Conservation (phyloP, 2,329 filamentous ascomycete species). For the Talaromyces verruculosus region DNA sequence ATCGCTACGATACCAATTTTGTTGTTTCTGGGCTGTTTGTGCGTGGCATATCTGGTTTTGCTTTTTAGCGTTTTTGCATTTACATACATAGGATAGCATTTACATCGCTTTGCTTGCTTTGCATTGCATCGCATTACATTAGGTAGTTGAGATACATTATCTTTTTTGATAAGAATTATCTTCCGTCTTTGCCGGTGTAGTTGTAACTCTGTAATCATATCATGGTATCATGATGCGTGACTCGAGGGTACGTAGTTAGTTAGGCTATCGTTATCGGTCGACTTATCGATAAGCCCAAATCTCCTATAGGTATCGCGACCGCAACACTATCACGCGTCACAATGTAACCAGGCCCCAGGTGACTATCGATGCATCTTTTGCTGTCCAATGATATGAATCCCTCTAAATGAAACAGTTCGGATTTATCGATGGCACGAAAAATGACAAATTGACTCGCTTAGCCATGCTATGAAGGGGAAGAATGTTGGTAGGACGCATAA, state of each 20-base stretch:
- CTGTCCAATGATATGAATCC: background rate
- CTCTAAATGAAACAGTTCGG: background rate
- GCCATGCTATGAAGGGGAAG: background rate
- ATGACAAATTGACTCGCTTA: background rate
- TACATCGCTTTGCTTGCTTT: background rate
- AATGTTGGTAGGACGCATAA: background rate
- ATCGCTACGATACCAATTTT: conserved; percentile 14
- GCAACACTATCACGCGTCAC: background rate
- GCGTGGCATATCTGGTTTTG: conserved; percentile 4
- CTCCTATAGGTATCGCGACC: no score
- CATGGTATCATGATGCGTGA: background rate
- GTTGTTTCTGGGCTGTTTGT: background rate
- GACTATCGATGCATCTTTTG: background rate
- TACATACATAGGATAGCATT: conserved; percentile 9
- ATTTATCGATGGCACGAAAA: background rate
- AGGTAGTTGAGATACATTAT: conserved; percentile 1
- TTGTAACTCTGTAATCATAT: background rate
- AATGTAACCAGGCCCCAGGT: background rate
- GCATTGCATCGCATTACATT: conserved; percentile 4
- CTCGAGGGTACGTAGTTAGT: no score
- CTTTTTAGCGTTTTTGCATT: conserved; percentile 2
- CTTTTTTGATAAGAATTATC: background rate
- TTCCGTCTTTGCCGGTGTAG: background rate
- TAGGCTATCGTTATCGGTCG: background rate
- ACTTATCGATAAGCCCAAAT: no score